Base-by-base conservation (phyloP, 257 asterid genomes). In the Nicotiana undulata region DNA sequence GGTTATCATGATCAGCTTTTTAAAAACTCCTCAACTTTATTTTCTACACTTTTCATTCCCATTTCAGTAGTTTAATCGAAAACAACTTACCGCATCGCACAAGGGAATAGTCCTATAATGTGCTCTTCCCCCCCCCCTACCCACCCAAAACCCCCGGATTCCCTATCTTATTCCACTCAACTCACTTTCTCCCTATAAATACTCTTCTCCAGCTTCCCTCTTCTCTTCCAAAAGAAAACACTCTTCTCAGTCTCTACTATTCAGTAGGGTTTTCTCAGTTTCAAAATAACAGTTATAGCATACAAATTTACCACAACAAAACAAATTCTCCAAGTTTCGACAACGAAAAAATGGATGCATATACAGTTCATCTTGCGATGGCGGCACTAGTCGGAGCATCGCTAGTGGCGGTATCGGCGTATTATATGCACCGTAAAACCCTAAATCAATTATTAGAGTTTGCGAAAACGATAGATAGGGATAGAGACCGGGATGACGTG, bases 361-460 rank as follows among this genome's bases (percentile, higher is more conserved):
- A 92, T 74, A 85, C 96, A 32, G 82, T 92, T 86, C 97, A 93
- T 80, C 90, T 95, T 11, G 99, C 98, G 52, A 85, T 92, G 98
- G 99, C 99, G 83, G 97, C 99, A 44, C 90, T 95, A 37, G 82
- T 95, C 20, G 99, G 99, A 59, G 99, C 97, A 15, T 95, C 99
- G 32, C 84, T 91, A 44, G 95, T 95, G 17, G 99, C 99, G 9
- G 92, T 92, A 4, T 95, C 99, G 68, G 99, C 98, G 1, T 95
- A 90, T 80, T 93, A 91, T 85, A 93, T 95, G 98, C 97, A 95
- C 88, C 84, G 93, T 79, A 92, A 89, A 87, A 95, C 98, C 83
- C 92, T 95, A 44, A 89, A 88, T 80, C 99, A 95, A 89, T 77
- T 95, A 83, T 88, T 90, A 20, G 95, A 91, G 92, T 89, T 92